These are phyloP conservation scores for Hericium alpestre DNA, from an alignment of 768 basidiomycete species.

Conservation along the genomic window DNA sequence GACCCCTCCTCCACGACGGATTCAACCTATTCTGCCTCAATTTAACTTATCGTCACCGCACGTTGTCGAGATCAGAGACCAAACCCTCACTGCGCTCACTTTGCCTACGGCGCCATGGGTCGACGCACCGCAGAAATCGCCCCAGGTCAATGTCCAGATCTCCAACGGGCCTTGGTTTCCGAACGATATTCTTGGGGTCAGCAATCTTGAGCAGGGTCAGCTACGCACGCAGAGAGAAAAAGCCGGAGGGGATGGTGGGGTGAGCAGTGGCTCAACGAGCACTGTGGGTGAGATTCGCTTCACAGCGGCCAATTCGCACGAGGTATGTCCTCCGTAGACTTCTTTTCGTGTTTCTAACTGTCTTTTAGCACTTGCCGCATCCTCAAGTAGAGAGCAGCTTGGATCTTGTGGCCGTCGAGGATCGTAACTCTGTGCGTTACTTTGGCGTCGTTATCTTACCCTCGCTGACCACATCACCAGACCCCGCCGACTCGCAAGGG, in stretches of 20 bases:
- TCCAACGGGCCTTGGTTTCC: constrained; percentile 5
- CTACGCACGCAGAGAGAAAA: not conserved
- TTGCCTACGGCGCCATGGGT: not conserved
- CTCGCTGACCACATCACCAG: no score
- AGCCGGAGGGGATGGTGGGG: not conserved
- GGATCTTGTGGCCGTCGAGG: not conserved
- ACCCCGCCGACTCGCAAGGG: not conserved
- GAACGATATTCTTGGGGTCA: not conserved
- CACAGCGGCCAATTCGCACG: no score
- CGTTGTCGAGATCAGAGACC: constrained; percentile 9
- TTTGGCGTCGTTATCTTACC: no score
- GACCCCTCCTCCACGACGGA: not conserved
- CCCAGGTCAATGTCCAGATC: constrained; percentile 6
- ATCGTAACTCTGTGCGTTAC: not conserved
- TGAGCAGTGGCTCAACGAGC: not conserved
- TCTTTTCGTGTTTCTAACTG: no score
- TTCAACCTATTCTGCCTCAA: not conserved
- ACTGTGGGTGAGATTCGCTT: no score
- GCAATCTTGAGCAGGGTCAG: not conserved
- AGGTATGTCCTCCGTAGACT: no score
- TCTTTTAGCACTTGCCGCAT: no score
- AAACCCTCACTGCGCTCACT: not conserved
- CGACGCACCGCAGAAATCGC: not conserved
- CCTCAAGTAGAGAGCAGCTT: not conserved
- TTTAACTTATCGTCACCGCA: not conserved